Conservation (phyloP, 768 basidiomycete genomes). For the Kwoniella sp. region DNA sequence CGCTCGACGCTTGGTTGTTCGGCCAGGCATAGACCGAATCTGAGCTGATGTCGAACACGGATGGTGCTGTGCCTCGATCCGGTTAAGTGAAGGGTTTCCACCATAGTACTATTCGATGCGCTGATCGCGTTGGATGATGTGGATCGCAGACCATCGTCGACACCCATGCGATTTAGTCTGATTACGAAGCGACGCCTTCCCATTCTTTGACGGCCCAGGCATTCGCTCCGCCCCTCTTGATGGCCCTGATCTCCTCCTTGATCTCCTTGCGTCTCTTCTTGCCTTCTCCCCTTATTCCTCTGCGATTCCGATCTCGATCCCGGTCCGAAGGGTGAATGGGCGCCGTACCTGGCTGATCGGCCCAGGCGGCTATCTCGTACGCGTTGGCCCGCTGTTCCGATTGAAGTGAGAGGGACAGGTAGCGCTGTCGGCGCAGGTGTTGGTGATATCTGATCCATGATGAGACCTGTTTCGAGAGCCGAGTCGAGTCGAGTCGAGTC, state of each 20-base stretch:
- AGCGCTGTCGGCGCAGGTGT: slow-evolving; percentile 33
- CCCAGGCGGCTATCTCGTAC: slow-evolving; percentile 50
- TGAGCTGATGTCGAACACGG: too few species aligned
- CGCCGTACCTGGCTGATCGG: slow-evolving; percentile 38
- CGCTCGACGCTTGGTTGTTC: too few species aligned
- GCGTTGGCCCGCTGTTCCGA: slow-evolving; percentile 42
- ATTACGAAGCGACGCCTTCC: slow-evolving; percentile 40
- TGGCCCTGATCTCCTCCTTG: slow-evolving; percentile 31
- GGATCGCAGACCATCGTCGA: too few species aligned
- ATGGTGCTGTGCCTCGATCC: too few species aligned
- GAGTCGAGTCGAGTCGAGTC: neutral
- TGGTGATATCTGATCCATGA: slow-evolving; percentile 41
- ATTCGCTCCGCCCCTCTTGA: slow-evolving; percentile 44
- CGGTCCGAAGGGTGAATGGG: slow-evolving; percentile 10
- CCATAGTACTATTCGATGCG: too few species aligned
- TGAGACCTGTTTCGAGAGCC: too few species aligned
- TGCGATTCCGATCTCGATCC: slow-evolving; percentile 19
- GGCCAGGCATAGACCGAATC: too few species aligned
- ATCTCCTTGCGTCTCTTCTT: slow-evolving; percentile 32
- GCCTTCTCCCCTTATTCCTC: slow-evolving; percentile 9
- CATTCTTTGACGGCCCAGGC: slow-evolving; percentile 48
- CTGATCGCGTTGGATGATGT: too few species aligned
- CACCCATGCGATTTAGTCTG: too few species aligned
- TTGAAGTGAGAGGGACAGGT: slow-evolving; percentile 25
- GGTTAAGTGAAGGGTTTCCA: too few species aligned